Conservation (phyloP, 2,329 filamentous ascomycete species). For the Xylaria sp. region DNA sequence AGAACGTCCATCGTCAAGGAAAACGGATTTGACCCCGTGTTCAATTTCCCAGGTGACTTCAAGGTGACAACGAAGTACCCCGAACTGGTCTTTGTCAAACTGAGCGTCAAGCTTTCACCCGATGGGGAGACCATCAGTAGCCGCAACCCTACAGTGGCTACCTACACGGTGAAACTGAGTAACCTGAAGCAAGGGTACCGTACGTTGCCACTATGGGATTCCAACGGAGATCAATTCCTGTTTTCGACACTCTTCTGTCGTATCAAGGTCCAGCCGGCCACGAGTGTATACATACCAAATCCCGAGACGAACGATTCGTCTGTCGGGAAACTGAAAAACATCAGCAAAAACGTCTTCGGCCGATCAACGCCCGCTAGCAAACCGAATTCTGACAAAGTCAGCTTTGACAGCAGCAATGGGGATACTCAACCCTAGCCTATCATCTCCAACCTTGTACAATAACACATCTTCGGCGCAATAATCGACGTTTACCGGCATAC, state of each 20-base stretch:
- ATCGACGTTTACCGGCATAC: conserved; percentile 24
- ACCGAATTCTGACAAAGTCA: conserved; percentile 45
- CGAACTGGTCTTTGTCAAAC: conserved; percentile 87
- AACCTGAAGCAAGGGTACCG: conserved; percentile 89
- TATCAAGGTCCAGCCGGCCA: conserved; percentile 61
- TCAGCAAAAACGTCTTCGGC: conserved; percentile 54
- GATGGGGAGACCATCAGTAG: conserved; percentile 68
- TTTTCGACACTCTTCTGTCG: conserved; percentile 93
- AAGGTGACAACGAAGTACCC: conserved; percentile 89
- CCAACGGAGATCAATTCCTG: conserved; percentile 84
- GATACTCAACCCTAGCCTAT: conserved; percentile 21
- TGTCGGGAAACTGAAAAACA: conserved; percentile 50
- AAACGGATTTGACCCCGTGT: conserved; percentile 91
- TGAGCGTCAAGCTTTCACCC: conserved; percentile 81
- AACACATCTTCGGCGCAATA: conserved; percentile 17
- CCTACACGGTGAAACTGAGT: conserved; percentile 86
- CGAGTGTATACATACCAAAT: conserved; percentile 52
- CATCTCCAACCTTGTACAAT: conserved; percentile 16
- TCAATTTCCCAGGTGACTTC: conserved; percentile 73
- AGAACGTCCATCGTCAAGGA: conserved; percentile 75
- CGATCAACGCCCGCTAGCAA: conserved; percentile 47
- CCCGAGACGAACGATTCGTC: conserved; percentile 37
- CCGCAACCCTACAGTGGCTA: conserved; percentile 63
- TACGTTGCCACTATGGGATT: conserved; percentile 82
- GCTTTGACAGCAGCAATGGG: conserved; percentile 38